A percentile compares a stretch with the other conserved stretches of the same genome.
phyloP scores from a whole-genome alignment of 2,329 filamentous ascomycete genomes.

The Fusarium secorum region DNA sequence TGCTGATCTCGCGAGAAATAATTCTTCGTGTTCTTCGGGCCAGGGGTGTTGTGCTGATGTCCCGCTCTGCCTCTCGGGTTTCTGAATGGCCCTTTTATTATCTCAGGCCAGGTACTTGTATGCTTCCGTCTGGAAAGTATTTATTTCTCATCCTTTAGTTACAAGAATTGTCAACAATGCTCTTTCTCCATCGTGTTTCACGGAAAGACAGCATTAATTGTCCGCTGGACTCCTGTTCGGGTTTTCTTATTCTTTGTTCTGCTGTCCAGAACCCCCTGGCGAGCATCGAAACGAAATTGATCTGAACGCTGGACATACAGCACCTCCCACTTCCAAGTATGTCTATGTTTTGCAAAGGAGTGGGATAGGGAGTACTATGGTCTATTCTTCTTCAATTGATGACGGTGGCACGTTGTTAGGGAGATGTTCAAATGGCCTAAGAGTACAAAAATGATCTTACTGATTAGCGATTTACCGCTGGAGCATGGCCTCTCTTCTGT shows the following conservation, averaged over 20 bases:
- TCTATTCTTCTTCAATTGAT: accelerated
- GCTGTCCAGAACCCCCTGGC: accelerated
- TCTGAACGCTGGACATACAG: accelerated
- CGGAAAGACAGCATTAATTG: accelerated
- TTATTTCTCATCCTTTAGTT: accelerated
- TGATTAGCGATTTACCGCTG: neutral
- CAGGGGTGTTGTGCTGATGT: too few species aligned
- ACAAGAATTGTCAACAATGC: neutral
- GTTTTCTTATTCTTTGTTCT: neutral
- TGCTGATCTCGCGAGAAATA: neutral
- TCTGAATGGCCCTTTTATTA: too few species aligned
- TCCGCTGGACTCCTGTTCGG: neutral
- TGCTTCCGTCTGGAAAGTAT: neutral
- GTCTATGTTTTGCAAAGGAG: accelerated
- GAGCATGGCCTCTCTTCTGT: neutral
- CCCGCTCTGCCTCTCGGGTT: too few species aligned
- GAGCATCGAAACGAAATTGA: neutral
- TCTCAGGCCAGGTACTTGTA: accelerated
- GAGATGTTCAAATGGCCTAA: too few species aligned
- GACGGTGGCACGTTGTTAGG: neutral
- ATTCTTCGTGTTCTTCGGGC: neutral
- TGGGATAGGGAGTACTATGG: accelerated
- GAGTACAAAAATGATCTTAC: neutral
- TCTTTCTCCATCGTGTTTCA: neutral
- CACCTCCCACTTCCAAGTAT: neutral